Evolutionary conservation across 2,329 filamentous ascomycete species (phyloP).

Genomic region (Fusarium domesticum): DNA sequence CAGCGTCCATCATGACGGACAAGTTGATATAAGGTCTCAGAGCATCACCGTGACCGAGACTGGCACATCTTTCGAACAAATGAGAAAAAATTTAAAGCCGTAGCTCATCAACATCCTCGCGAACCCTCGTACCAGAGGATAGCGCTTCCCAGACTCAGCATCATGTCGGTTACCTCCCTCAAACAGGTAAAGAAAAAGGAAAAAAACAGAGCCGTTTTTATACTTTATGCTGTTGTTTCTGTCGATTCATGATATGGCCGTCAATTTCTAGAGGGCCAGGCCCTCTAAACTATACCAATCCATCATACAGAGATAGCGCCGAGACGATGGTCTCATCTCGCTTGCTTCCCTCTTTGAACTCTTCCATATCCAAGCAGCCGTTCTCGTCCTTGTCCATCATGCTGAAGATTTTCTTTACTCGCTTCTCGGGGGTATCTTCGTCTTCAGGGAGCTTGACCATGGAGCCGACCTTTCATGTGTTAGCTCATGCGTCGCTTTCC

Average conservation of each 20-base stretch:
- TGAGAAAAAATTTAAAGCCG: too few relatives aligned
- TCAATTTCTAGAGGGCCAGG: neutral
- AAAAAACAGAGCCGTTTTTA: conserved; percentile 29
- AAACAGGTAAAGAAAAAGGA: conserved; percentile 23
- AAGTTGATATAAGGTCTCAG: too few relatives aligned
- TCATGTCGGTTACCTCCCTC: neutral
- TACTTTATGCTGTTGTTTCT: conserved; percentile 12
- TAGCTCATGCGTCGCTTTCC: too few relatives aligned
- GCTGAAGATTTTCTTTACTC: conserved; percentile 94
- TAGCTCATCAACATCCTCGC: too few relatives aligned
- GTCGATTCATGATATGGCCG: neutral
- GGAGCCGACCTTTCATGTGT: conserved; percentile 71
- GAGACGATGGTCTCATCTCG: conserved; percentile 98
- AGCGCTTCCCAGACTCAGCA: neutral
- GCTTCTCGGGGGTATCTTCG: conserved; percentile 98
- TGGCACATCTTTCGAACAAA: too few relatives aligned
- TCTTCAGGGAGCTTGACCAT: conserved; percentile 99
- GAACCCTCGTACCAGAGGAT: too few relatives aligned
- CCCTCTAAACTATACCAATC: conserved; percentile 64
- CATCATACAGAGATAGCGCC: conserved; percentile 92
- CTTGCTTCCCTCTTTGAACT: conserved; percentile 99
- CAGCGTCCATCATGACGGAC: too few relatives aligned
- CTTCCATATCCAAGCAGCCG: conserved; percentile 90
- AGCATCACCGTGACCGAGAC: too few relatives aligned
- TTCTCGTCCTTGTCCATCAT: conserved; percentile 99